Evolutionary conservation across 495 filamentous ascomycete species (phyloP).

Genomic region (Lepraria neglecta): DNA sequence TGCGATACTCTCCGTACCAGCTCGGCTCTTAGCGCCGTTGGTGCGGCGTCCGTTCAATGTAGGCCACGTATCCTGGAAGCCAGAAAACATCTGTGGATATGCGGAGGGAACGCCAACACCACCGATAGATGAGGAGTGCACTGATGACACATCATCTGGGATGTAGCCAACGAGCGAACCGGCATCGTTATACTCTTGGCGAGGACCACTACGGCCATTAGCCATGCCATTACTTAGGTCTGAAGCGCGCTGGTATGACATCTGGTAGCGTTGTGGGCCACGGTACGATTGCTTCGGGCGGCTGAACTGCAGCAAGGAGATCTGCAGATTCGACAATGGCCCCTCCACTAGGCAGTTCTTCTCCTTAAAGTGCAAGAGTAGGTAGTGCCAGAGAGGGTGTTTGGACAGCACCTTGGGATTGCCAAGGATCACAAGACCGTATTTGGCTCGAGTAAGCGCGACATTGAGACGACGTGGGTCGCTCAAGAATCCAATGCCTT

Average conservation of each 20-base stretch:
- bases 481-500: slow-evolving; percentile 98
- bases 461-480: slow-evolving; percentile 98
- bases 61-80: slow-evolving; percentile 88
- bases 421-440: slow-evolving; percentile 88
- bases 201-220: slow-evolving; percentile 47
- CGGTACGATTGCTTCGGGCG: slow-evolving; percentile 88
- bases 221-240: slow-evolving; percentile 46
- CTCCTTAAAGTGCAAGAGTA: slow-evolving; percentile 96
- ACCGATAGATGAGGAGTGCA: slow-evolving; percentile 86
- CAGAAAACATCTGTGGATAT: slow-evolving; percentile 93
- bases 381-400: slow-evolving; percentile 95
- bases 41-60: slow-evolving; percentile 60
- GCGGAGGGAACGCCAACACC: slow-evolving; percentile 72
- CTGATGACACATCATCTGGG: slow-evolving; percentile 92
- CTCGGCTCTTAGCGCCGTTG: slow-evolving; percentile 56
- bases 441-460: slow-evolving; percentile 95
- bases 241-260: slow-evolving; percentile 66
- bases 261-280: slow-evolving; percentile 80
- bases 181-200: slow-evolving; percentile 73
- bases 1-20: slow-evolving; percentile 68
- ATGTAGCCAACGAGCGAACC: slow-evolving; percentile 90
- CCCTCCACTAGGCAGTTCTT: slow-evolving; percentile 93
- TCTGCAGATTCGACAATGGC: slow-evolving; percentile 90
- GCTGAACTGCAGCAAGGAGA: slow-evolving; percentile 90
- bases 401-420: slow-evolving; percentile 98